phyloP scores from a whole-genome alignment of 169 alveolate genomes.

The Plasmodium berghei region DNA sequence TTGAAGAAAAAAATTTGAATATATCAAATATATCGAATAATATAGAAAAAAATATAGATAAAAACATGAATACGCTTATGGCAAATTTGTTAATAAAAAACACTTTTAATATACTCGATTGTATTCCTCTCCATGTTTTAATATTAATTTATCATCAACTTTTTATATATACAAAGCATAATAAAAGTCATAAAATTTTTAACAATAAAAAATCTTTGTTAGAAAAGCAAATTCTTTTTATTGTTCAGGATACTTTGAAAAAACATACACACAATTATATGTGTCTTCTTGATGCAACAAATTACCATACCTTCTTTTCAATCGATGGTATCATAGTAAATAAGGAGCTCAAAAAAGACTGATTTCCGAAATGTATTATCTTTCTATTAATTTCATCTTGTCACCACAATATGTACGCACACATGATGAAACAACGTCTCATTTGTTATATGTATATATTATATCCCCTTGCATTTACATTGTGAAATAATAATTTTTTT shows the following conservation, averaged over 20 bases:
- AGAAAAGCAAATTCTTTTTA: slow-evolving; percentile 60
- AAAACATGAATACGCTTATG: not conserved
- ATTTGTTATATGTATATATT: not conserved
- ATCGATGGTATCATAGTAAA: slow-evolving; percentile 42
- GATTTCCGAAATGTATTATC: too few species aligned
- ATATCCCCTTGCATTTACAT: too few species aligned
- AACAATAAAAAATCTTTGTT: slow-evolving; percentile 42
- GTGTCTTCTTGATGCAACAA: not conserved
- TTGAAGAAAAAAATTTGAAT: too few species aligned
- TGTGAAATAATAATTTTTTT: too few species aligned
- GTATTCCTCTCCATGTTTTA: slow-evolving; percentile 9
- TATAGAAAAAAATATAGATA: slow-evolving; percentile 2
- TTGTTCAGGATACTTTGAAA: slow-evolving; percentile 24
- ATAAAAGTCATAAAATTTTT: slow-evolving; percentile 7
- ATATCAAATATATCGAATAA: not conserved
- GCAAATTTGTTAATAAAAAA: slow-evolving; percentile 13
- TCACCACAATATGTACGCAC: too few species aligned
- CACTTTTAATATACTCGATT: slow-evolving; percentile 29
- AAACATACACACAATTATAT: slow-evolving; percentile 8
- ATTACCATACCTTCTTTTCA: slow-evolving; percentile 16
- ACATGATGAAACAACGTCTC: not conserved
- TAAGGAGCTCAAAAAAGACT: not conserved
- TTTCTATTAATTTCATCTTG: too few species aligned
- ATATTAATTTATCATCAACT: slow-evolving; percentile 30
- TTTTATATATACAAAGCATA: slow-evolving; percentile 2